Percentiles rank a stretch among this genome's conserved stretches.
These are phyloP conservation scores for Mortierella sp. DNA, from an alignment of 371 early-diverging fungal genomes.

Conservation along the genomic window DNA sequence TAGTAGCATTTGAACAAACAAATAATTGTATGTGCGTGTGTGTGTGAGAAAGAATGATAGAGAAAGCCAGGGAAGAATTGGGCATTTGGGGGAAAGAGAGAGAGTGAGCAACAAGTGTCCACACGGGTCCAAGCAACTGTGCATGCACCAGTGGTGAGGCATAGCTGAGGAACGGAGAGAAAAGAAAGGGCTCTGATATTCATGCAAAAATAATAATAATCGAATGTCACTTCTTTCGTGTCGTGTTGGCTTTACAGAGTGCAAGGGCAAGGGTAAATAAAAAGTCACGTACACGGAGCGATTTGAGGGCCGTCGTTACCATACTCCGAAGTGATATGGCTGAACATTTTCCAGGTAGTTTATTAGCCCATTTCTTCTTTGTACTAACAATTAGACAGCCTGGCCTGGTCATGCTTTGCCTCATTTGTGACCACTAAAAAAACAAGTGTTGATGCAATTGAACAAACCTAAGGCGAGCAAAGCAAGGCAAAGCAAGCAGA, in stretches of 20 bases:
- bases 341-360: not conserved
- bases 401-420: not conserved
- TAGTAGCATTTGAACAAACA: not conserved
- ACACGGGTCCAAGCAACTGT: conserved; percentile 7
- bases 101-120: not conserved
- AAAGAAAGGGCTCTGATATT: conserved; percentile 2
- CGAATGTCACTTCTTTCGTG: too few relatives aligned
- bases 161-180: not conserved
- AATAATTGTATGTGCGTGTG: not conserved
- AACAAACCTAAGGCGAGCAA: not conserved
- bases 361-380: not conserved
- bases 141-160: not conserved
- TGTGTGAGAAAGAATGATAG: not conserved
- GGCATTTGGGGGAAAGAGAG: not conserved
- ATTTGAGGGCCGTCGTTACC: not conserved
- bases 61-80: not conserved
- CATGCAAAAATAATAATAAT: not conserved
- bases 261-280: not conserved
- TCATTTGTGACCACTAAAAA: not conserved
- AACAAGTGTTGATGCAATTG: not conserved
- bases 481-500: too few relatives aligned
- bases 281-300: not conserved
- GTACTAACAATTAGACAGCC: not conserved
- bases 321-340: not conserved
- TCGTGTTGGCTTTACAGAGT: too few relatives aligned